Percentiles rank a stretch among this genome's conserved stretches.
Conservation (phyloP, 306 rosid genomes). For the Inga leiocalycina region DNA sequence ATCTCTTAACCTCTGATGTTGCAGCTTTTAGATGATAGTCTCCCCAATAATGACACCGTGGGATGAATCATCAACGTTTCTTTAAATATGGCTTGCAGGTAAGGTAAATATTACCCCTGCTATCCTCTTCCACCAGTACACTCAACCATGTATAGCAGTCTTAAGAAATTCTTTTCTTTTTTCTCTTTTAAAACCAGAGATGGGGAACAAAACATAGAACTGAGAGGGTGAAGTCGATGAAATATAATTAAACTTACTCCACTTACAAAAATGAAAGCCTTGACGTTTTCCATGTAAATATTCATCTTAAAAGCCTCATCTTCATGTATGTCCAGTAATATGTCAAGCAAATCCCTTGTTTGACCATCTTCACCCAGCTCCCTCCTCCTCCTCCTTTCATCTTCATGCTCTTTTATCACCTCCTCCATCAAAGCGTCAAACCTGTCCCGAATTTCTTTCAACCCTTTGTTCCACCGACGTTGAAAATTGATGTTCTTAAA, state of each 20-base stretch:
- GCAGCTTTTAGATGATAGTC: slow-evolving; percentile 50
- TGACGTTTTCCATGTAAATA: slow-evolving; percentile 53
- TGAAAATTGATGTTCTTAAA: slow-evolving; percentile 49
- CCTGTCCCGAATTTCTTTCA: slow-evolving; percentile 28
- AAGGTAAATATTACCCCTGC: slow-evolving; percentile 51
- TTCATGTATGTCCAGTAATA: slow-evolving; percentile 48
- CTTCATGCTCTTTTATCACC: slow-evolving; percentile 51
- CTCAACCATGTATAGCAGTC: too few relatives aligned
- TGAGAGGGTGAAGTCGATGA: too few relatives aligned
- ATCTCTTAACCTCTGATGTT: slow-evolving; percentile 56
- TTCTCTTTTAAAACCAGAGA: too few relatives aligned
- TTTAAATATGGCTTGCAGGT: slow-evolving; percentile 62
- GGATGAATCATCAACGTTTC: slow-evolving; percentile 82
- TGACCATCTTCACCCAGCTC: slow-evolving; percentile 9
- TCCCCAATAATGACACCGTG: slow-evolving; percentile 48
- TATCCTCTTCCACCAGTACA: too few relatives aligned
- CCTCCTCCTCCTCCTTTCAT: slow-evolving; percentile 27
- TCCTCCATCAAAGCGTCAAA: slow-evolving; percentile 55
- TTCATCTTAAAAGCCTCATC: slow-evolving; percentile 49
- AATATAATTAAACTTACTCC: too few relatives aligned
- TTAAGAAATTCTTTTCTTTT: too few relatives aligned
- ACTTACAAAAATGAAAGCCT: slow-evolving; percentile 68
- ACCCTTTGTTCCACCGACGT: slow-evolving; percentile 31
- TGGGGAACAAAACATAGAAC: too few relatives aligned
- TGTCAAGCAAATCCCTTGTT: slow-evolving; percentile 50